Percentiles rank a stretch among this genome's conserved stretches.
These are phyloP conservation scores for Xylaria acuta DNA, from an alignment of 495 filamentous ascomycete species.

Conservation along the genomic window DNA sequence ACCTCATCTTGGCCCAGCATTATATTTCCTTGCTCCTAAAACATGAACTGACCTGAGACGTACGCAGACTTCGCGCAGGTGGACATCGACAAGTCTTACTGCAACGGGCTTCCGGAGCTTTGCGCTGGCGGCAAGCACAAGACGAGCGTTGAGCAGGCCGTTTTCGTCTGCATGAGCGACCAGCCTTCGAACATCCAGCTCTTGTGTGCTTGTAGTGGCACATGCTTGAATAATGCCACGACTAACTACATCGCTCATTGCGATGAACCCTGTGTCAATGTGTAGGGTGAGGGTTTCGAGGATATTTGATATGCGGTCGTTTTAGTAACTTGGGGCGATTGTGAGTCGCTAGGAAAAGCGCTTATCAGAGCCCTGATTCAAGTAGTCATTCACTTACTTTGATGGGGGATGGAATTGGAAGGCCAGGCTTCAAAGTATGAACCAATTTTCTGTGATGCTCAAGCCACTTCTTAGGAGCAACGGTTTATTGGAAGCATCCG, in stretches of 20 bases:
- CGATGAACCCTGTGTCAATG: conserved; percentile 41
- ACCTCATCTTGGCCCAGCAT: background rate
- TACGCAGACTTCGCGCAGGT: conserved; percentile 44
- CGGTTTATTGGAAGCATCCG: background rate
- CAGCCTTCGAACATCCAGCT: conserved; percentile 43
- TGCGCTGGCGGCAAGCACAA: conserved; percentile 48
- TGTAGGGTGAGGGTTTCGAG: background rate
- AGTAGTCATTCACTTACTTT: background rate
- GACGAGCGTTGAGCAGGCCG: conserved; percentile 47
- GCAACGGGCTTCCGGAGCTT: conserved; percentile 44
- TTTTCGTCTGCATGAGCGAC: conserved; percentile 50
- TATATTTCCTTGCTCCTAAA: background rate
- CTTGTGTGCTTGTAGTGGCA: conserved; percentile 47
- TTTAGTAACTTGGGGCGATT: background rate
- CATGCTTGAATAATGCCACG: conserved; percentile 47
- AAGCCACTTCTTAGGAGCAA: background rate
- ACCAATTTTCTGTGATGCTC: background rate
- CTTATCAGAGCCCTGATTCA: background rate
- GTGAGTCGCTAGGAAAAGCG: background rate
- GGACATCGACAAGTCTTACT: conserved; percentile 51
- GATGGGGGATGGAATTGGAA: no score
- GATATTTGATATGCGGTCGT: background rate
- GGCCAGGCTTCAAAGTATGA: background rate
- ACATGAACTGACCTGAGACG: background rate
- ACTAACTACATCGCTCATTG: conserved; percentile 42